phyloP scores from a whole-genome alignment of 2,329 filamentous ascomycete genomes.

The Davidsoniella eucalypti region DNA sequence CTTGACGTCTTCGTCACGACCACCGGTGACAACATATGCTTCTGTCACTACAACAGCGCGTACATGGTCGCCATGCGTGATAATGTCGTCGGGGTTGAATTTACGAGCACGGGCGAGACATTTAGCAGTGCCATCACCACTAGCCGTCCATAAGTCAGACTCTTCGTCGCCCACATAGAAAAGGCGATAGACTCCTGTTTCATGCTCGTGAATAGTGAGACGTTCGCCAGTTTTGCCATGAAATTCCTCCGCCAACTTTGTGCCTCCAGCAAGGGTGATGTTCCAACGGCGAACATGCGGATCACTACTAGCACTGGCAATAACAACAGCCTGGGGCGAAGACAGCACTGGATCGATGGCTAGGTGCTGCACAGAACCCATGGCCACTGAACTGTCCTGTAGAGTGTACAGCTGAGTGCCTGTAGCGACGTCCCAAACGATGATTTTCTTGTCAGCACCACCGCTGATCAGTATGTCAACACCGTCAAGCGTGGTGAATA shows the following conservation, averaged over 20 bases:
- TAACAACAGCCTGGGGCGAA: conserved; percentile 30
- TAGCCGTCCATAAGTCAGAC: conserved; percentile 79
- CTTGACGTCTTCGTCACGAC: conserved; percentile 79
- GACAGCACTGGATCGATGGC: conserved; percentile 52
- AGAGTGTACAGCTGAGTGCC: conserved; percentile 57
- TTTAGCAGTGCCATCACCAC: conserved; percentile 75
- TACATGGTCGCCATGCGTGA: conserved; percentile 80
- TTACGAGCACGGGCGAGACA: conserved; percentile 52
- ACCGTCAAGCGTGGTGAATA: conserved; percentile 42
- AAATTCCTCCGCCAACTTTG: conserved; percentile 35
- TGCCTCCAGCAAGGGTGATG: conserved; percentile 34
- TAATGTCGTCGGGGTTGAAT: conserved; percentile 55
- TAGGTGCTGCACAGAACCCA: conserved; percentile 69
- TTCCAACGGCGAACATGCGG: conserved; percentile 66
- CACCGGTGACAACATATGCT: conserved; percentile 71
- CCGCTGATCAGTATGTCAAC: conserved; percentile 55
- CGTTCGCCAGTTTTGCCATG: conserved; percentile 25
- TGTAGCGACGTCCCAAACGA: conserved; percentile 64
- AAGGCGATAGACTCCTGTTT: conserved; percentile 77
- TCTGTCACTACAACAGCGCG: conserved; percentile 62
- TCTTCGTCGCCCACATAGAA: conserved; percentile 50
- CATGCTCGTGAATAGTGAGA: conserved; percentile 56
- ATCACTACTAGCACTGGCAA: conserved; percentile 71
- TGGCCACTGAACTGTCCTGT: conserved; percentile 51
- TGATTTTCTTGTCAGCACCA: conserved; percentile 60